A percentile compares a stretch with the other conserved stretches of the same genome.
phyloP scores from a whole-genome alignment of 2,329 filamentous ascomycete species.

The Monosporascus sp. region DNA sequence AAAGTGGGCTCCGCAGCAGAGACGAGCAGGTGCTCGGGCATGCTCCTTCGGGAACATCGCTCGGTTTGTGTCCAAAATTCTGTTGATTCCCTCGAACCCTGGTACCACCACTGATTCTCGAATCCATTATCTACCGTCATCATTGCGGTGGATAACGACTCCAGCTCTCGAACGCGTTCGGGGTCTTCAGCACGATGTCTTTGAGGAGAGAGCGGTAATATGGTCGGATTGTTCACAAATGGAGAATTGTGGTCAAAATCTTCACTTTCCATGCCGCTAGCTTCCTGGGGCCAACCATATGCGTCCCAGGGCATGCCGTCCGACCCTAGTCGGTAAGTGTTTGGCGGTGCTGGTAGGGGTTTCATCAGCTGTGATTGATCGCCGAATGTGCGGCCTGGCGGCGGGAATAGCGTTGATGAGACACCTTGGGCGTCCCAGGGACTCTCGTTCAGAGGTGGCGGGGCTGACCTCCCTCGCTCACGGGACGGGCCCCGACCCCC shows the following conservation, averaged over 20 bases:
- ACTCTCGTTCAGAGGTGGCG: slow-evolving; percentile 41
- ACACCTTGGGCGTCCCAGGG: slow-evolving; percentile 39
- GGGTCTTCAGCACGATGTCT: slow-evolving; percentile 28
- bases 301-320: slow-evolving; percentile 43
- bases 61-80: slow-evolving; percentile 4
- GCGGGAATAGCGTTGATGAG: slow-evolving; percentile 22
- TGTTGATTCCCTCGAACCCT: slow-evolving; percentile 32
- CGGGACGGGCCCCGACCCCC: slow-evolving; percentile 27
- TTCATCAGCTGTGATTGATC: slow-evolving; percentile 33
- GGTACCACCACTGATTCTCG: slow-evolving; percentile 54
- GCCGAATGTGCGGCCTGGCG: slow-evolving; percentile 11
- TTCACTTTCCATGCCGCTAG: slow-evolving; percentile 23
- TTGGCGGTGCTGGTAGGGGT: slow-evolving; percentile 35
- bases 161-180: slow-evolving; percentile 35
- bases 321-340: slow-evolving; percentile 40
- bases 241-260: slow-evolving; percentile 13
- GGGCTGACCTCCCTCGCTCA: slow-evolving; percentile 44
- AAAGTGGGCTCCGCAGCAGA: not conserved
- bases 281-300: slow-evolving; percentile 29
- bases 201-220: slow-evolving; percentile 16
- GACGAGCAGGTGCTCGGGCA: not conserved
- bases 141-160: slow-evolving; percentile 46
- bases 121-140: slow-evolving; percentile 55
- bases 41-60: not conserved
- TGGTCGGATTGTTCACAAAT: slow-evolving; percentile 18